Conservation (phyloP, 148 eudicot genomes). For the Mesembryanthemum crystallinum region DNA sequence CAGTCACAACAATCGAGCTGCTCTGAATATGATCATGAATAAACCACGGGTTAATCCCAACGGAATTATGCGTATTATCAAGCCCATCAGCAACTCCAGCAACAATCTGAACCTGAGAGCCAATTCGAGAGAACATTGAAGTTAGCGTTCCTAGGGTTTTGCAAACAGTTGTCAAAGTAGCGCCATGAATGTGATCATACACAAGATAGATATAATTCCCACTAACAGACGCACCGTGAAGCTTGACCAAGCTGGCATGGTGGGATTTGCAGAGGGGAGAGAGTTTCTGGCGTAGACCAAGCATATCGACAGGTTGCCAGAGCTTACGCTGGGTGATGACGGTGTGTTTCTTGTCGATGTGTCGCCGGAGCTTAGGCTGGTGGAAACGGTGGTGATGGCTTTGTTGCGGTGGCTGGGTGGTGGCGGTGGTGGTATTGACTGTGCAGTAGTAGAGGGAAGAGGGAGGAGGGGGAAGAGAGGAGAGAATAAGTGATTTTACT, state of each 20-base stretch:
- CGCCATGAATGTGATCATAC: slow-evolving; percentile 63
- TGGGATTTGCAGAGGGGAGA: slow-evolving; percentile 58
- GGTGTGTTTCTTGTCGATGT: slow-evolving; percentile 36
- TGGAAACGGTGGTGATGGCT: too few relatives aligned
- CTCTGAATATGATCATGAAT: slow-evolving; percentile 80
- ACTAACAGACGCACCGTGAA: slow-evolving; percentile 61
- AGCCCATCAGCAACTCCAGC: slow-evolving; percentile 74
- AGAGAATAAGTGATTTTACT: too few relatives aligned
- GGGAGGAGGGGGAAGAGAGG: too few relatives aligned
- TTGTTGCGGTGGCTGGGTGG: slow-evolving; percentile 15
- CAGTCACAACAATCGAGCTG: slow-evolving; percentile 56
- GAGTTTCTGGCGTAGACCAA: slow-evolving; percentile 44
- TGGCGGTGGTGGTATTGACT: background rate
- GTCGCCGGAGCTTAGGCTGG: slow-evolving; percentile 11
- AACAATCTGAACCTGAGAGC: slow-evolving; percentile 57
- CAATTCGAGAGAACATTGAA: slow-evolving; percentile 66
- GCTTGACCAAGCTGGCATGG: slow-evolving; percentile 59
- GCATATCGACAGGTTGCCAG: slow-evolving; percentile 39
- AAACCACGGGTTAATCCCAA: slow-evolving; percentile 54
- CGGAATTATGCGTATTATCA: slow-evolving; percentile 78
- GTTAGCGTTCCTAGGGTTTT: slow-evolving; percentile 62
- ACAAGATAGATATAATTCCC: slow-evolving; percentile 65
- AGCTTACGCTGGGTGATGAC: slow-evolving; percentile 59
- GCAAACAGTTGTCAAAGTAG: slow-evolving; percentile 59
- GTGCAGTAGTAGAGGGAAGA: too few relatives aligned